A percentile compares a stretch with the other conserved stretches of the same genome.
Conservation (phyloP, 805 yeast genomes). For the Lachancea meyersii region DNA sequence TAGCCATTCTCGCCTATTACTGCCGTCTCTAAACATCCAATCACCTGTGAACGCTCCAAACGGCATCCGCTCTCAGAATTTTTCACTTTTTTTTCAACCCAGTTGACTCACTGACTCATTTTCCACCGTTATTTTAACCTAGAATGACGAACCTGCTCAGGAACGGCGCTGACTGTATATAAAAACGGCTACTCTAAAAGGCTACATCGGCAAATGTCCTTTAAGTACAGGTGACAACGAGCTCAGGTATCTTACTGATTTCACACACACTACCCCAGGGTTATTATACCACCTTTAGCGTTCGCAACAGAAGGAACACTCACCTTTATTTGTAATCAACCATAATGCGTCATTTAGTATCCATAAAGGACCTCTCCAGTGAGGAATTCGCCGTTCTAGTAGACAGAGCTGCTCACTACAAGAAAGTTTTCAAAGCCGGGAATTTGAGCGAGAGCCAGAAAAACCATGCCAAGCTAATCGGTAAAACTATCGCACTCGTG, state of each 20-base stretch:
- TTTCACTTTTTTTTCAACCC: conserved; percentile 2
- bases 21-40: neutral
- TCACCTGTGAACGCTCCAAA: neutral
- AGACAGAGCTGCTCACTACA: conserved; percentile 63
- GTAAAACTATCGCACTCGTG: conserved; percentile 75
- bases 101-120: conserved; percentile 1
- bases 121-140: neutral
- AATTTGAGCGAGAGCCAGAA: conserved; percentile 32
- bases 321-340: no score
- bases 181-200: neutral
- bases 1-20: neutral
- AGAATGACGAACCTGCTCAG: neutral
- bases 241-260: neutral
- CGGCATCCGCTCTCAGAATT: neutral
- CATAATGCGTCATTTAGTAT: conserved; percentile 60
- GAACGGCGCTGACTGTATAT: neutral
- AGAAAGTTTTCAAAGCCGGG: conserved; percentile 54
- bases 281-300: neutral
- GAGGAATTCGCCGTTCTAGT: conserved; percentile 69
- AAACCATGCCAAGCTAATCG: conserved; percentile 51
- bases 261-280: neutral
- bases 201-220: conserved; percentile 13
- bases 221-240: conserved; percentile 31
- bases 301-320: no score
- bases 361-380: conserved; percentile 70